A percentile compares a stretch with the other conserved stretches of the same genome.
These are phyloP conservation scores for Coemansia sp. DNA, from an alignment of 371 early-diverging fungal species.

Conservation along the genomic window DNA sequence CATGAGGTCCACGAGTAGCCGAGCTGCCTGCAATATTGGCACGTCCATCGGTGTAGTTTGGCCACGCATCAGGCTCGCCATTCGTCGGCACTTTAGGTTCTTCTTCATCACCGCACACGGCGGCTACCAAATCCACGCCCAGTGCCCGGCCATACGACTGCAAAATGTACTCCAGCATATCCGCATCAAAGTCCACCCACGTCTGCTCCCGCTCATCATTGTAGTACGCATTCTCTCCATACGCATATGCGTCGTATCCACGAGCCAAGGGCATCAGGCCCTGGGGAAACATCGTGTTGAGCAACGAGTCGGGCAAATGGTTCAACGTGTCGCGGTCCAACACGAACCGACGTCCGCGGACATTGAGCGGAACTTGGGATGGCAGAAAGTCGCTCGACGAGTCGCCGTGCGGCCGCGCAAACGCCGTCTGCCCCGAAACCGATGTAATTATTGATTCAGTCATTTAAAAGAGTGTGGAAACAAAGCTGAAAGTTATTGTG, in stretches of 20 bases:
- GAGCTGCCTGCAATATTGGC: slow-evolving; percentile 28
- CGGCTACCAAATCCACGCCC: slow-evolving; percentile 37
- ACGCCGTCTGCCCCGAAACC: slow-evolving; percentile 41
- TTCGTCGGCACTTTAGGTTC: background rate
- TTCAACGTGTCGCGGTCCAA: slow-evolving; percentile 72
- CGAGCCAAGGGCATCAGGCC: slow-evolving; percentile 65
- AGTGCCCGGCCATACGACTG: slow-evolving; percentile 42
- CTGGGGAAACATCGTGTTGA: slow-evolving; percentile 83
- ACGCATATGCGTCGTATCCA: slow-evolving; percentile 34
- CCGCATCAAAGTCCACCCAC: slow-evolving; percentile 56
- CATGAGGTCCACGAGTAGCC: background rate
- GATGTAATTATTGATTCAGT: slow-evolving; percentile 51
- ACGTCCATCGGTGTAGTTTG: slow-evolving; percentile 34
- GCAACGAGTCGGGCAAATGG: slow-evolving; percentile 72
- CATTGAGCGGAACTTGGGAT: slow-evolving; percentile 62
- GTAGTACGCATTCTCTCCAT: slow-evolving; percentile 32
- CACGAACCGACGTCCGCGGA: slow-evolving; percentile 71
- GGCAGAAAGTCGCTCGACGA: slow-evolving; percentile 55
- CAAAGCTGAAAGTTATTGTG: background rate
- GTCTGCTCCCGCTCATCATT: slow-evolving; percentile 58
- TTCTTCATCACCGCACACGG: background rate
- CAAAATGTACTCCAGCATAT: slow-evolving; percentile 51
- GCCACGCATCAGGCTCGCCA: slow-evolving; percentile 19
- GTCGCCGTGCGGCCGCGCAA: slow-evolving; percentile 44
- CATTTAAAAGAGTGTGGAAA: slow-evolving; percentile 15